Conservation (phyloP, 805 yeast genomes). For the Candida vartiovaarae region DNA sequence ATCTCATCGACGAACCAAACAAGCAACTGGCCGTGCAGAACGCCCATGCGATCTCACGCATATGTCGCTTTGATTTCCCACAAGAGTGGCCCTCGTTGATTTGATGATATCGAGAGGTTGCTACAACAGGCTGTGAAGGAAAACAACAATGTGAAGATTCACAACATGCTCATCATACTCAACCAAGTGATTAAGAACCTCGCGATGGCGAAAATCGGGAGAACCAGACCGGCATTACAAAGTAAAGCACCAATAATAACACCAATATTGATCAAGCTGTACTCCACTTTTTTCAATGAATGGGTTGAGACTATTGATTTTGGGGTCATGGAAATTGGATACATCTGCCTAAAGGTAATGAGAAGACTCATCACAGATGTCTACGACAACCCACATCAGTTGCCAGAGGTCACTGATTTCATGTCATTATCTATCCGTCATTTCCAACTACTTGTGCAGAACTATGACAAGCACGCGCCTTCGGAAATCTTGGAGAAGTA, state of each 20-base stretch:
- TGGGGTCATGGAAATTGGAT: conserved; percentile 64
- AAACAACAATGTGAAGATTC: conserved; percentile 44
- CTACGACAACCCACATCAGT: conserved; percentile 60
- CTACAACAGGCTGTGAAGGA: conserved; percentile 38
- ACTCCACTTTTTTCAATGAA: conserved; percentile 48
- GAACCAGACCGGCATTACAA: conserved; percentile 73
- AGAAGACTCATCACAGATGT: conserved; percentile 75
- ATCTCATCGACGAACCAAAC: conserved; percentile 59
- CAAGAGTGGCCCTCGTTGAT: conserved; percentile 75
- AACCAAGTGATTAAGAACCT: conserved; percentile 75
- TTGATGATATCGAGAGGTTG: conserved; percentile 50
- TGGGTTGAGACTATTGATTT: conserved; percentile 50
- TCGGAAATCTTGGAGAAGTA: conserved; percentile 53
- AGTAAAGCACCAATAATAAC: conserved; percentile 58
- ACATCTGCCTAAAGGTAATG: conserved; percentile 65
- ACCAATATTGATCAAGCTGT: conserved; percentile 52
- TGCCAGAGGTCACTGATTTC: conserved; percentile 51
- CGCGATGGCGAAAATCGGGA: conserved; percentile 74
- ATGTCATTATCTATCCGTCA: conserved; percentile 50
- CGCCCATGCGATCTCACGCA: conserved; percentile 74
- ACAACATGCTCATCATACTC: conserved; percentile 57
- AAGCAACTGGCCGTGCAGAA: conserved; percentile 73
- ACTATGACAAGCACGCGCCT: conserved; percentile 41
- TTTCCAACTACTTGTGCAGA: conserved; percentile 46
- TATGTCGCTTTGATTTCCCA: conserved; percentile 83